These are phyloP conservation scores for Tuctoria greenei DNA, from an alignment of 176 grass and related monocot species.

Conservation along the genomic window DNA sequence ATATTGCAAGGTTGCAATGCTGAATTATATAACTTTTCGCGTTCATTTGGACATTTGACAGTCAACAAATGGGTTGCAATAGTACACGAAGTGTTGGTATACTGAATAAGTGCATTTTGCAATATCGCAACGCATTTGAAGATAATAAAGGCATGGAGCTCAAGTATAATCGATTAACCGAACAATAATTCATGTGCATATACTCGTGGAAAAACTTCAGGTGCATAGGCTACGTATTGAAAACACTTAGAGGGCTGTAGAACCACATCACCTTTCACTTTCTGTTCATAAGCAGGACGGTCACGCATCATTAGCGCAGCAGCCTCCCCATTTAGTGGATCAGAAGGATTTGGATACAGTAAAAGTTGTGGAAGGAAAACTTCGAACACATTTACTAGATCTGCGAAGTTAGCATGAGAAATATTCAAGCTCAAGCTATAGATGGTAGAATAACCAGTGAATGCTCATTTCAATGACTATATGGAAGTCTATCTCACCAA, in stretches of 20 bases:
- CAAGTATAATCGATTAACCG: constrained; percentile 14
- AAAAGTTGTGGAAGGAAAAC: constrained; percentile 91
- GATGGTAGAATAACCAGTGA: background rate
- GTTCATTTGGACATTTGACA: background rate
- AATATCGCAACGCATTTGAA: constrained; percentile 7
- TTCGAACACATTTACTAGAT: constrained; percentile 97
- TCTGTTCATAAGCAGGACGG: constrained; percentile 81
- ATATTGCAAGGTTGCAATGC: constrained; percentile 3
- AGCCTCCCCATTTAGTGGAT: constrained; percentile 96
- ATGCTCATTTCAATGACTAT: background rate
- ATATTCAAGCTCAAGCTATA: background rate
- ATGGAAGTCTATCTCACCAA: constrained; percentile 55
- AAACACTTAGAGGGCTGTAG: constrained; percentile 5
- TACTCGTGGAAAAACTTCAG: background rate
- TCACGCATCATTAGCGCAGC: constrained; percentile 98
- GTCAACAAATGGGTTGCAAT: background rate
- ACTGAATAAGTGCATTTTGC: background rate
- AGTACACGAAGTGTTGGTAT: background rate
- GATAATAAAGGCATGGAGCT: constrained; percentile 4
- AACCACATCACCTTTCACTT: constrained; percentile 84
- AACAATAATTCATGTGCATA: constrained; percentile 5
- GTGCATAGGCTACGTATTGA: background rate
- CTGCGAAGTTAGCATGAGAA: constrained; percentile 39
- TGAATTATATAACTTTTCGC: background rate
- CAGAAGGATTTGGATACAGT: constrained; percentile 91